Evolutionary conservation across 2,329 filamentous ascomycete genomes (phyloP).

Genomic region (Karstenula rhodostoma): DNA sequence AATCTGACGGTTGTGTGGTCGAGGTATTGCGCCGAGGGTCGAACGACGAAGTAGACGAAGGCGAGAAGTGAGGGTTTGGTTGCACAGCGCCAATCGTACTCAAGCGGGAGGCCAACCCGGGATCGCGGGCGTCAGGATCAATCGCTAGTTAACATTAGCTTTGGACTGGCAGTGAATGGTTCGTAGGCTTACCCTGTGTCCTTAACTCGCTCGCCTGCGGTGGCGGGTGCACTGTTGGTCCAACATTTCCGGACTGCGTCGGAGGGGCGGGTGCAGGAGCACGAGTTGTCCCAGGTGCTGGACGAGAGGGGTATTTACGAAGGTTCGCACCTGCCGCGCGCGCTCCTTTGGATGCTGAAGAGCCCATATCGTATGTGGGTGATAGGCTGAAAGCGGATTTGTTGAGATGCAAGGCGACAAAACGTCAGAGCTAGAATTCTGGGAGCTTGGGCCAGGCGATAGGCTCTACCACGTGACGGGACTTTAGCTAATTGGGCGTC

Average conservation of each 20-base stretch:
- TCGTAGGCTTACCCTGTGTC: constrained; percentile 47
- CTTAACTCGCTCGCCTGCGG: constrained; percentile 49
- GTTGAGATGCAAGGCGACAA: constrained; percentile 31
- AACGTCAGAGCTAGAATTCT: constrained; percentile 33
- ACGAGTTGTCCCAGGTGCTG: constrained; percentile 45
- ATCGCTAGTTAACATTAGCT: constrained; percentile 54
- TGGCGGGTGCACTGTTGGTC: constrained; percentile 53
- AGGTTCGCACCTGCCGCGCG: constrained; percentile 59
- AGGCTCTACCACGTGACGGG: constrained; percentile 5
- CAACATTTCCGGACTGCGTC: constrained; percentile 40
- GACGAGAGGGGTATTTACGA: constrained; percentile 64
- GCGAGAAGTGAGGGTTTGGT: constrained; percentile 64
- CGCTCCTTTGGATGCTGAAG: constrained; percentile 64
- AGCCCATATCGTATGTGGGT: constrained; percentile 58
- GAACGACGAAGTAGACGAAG: constrained; percentile 60
- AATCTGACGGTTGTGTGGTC: constrained; percentile 33
- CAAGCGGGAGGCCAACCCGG: constrained; percentile 80
- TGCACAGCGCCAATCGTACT: constrained; percentile 68
- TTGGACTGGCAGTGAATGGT: not conserved
- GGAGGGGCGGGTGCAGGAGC: constrained; percentile 39
- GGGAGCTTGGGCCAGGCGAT: constrained; percentile 20
- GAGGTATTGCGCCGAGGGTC: constrained; percentile 43
- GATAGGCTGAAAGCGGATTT: constrained; percentile 24
- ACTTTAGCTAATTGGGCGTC: not conserved
- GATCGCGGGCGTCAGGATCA: constrained; percentile 68